Evolutionary conservation across 1,139 yeast genomes (phyloP).

Genomic region (Blastobotrys persicus): DNA sequence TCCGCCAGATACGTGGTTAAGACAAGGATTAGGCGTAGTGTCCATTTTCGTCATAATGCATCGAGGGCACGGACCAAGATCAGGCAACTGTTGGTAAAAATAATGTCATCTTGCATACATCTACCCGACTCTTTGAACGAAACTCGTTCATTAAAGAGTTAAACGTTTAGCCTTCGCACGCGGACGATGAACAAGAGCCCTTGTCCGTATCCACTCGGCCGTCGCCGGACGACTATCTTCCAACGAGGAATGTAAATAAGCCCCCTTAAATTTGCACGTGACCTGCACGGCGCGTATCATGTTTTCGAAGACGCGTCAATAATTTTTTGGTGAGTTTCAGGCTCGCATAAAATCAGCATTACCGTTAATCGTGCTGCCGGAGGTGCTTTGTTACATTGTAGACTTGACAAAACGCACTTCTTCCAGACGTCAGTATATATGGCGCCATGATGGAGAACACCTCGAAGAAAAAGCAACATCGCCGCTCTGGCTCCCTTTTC

Average conservation of each 20-base stretch:
- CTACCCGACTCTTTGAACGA: neutral
- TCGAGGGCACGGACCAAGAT: conserved; percentile 1
- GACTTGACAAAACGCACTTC: neutral
- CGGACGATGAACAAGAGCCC: too few species aligned
- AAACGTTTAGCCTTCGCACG: too few species aligned
- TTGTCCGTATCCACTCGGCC: too few species aligned
- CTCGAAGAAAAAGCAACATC: conserved; percentile 12
- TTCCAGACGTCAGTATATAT: neutral
- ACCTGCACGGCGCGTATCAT: conserved; percentile 1
- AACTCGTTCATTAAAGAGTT: too few species aligned
- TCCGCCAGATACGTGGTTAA: neutral
- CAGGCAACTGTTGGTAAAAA: neutral
- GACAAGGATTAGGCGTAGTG: conserved; percentile 1
- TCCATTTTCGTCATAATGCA: conserved; percentile 8
- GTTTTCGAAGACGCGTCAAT: conserved; percentile 5
- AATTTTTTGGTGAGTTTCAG: conserved; percentile 3
- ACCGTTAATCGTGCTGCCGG: neutral
- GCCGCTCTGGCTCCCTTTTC: conserved; percentile 16
- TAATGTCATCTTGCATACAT: neutral
- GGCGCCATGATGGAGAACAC: conserved; percentile 1
- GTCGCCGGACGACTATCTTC: too few species aligned
- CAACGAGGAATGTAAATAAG: neutral
- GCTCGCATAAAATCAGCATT: conserved; percentile 6
- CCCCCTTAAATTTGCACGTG: conserved; percentile 7
- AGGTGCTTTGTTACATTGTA: neutral